Conservation (phyloP, 768 basidiomycete genomes). For the Phanerochaete carnosa region DNA sequence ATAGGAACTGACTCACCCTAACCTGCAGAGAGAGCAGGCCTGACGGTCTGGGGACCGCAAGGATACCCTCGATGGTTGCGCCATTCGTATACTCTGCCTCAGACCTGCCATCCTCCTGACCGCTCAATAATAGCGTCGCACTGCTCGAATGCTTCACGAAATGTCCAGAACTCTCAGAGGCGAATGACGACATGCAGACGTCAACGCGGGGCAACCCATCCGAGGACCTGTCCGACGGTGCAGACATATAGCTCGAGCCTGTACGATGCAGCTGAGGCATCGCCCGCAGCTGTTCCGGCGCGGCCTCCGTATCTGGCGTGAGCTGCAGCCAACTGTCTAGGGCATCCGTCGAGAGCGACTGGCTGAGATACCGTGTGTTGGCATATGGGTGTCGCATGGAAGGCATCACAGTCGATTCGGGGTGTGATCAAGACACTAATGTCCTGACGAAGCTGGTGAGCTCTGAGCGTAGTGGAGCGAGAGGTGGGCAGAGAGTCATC, state of each 20-base stretch:
- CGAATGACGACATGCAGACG: neutral
- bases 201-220: neutral
- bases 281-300: neutral
- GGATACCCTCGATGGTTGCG: slow-evolving; percentile 20
- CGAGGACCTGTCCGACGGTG: neutral
- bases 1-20: slow-evolving; percentile 11
- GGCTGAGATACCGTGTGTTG: neutral
- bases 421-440: neutral
- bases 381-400: slow-evolving; percentile 11
- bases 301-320: neutral
- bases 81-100: slow-evolving; percentile 19
- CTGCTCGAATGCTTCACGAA: slow-evolving; percentile 22
- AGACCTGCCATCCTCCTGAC: slow-evolving; percentile 15
- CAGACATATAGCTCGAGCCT: neutral
- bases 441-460: too few relatives aligned
- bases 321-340: neutral
- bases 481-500: neutral
- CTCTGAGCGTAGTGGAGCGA: neutral
- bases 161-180: slow-evolving; percentile 8
- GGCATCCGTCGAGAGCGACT: slow-evolving; percentile 7
- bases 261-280: neutral
- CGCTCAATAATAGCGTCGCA: slow-evolving; percentile 21
- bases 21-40: slow-evolving; percentile 19
- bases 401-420: neutral
- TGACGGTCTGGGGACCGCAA: slow-evolving; percentile 18